Percentiles rank a stretch among this genome's conserved stretches.
These are phyloP conservation scores for Adansonia rubrostipa DNA, from an alignment of 441 rosid genomes.

Conservation along the genomic window DNA sequence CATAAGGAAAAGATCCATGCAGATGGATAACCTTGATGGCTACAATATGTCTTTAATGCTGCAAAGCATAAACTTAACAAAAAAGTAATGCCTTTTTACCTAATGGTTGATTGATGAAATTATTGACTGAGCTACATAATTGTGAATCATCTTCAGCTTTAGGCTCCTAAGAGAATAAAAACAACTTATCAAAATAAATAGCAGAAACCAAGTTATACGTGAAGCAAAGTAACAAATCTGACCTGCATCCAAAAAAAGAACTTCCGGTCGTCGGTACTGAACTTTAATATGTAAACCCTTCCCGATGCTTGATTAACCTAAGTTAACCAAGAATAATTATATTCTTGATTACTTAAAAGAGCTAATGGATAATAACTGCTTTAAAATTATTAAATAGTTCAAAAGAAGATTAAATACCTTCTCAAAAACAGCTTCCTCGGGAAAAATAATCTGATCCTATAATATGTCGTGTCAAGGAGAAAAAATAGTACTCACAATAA, in stretches of 20 bases:
- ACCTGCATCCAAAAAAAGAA: slow-evolving; percentile 99
- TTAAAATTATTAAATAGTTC: slow-evolving; percentile 1
- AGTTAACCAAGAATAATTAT: slow-evolving; percentile 27
- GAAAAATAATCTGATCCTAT: slow-evolving; percentile 93
- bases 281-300: slow-evolving; percentile 88
- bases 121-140: slow-evolving; percentile 72
- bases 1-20: neutral
- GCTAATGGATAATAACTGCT: neutral
- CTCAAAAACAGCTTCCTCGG: slow-evolving; percentile 93
- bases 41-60: neutral
- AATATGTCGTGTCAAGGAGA: slow-evolving; percentile 58
- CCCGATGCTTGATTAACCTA: slow-evolving; percentile 89
- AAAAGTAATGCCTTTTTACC: slow-evolving; percentile 49
- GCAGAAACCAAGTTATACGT: slow-evolving; percentile 24
- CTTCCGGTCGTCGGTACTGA: slow-evolving; percentile 82
- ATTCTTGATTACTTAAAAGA: neutral
- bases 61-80: slow-evolving; percentile 4
- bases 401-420: slow-evolving; percentile 52
- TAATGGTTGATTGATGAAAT: slow-evolving; percentile 72
- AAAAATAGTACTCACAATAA: slow-evolving; percentile 25
- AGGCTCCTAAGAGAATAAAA: slow-evolving; percentile 63
- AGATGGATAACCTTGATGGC: neutral
- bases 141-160: slow-evolving; percentile 70
- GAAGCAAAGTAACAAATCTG: slow-evolving; percentile 19
- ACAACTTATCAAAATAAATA: neutral